phyloP scores from a whole-genome alignment of 192 early-diverging fungal genomes.

The Backusella sp. region DNA sequence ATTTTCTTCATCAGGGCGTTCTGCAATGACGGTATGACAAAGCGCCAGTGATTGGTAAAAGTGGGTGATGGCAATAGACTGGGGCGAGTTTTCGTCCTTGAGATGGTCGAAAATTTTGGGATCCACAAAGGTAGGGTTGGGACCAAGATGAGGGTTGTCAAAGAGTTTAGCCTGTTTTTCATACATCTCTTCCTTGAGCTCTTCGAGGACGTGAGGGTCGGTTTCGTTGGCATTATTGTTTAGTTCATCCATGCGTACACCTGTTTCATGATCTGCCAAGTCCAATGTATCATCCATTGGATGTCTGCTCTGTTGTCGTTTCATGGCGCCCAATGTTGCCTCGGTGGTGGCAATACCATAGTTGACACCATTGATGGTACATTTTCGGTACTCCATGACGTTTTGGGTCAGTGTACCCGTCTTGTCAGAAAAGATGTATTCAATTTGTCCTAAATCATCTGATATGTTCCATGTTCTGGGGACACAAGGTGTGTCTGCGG shows the following conservation, averaged over 20 bases:
- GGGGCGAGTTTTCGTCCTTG: conserved; percentile 42
- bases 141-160: conserved; percentile 60
- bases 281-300: not conserved
- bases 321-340: conserved; percentile 39
- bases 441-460: conserved; percentile 93
- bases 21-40: conserved; percentile 86
- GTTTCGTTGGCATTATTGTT: conserved; percentile 26
- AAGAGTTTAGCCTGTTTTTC: conserved; percentile 54
- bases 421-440: conserved; percentile 97
- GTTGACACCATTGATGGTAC: conserved; percentile 80
- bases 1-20: conserved; percentile 35
- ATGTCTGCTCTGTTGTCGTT: conserved; percentile 25
- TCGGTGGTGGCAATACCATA: conserved; percentile 74
- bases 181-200: conserved; percentile 52
- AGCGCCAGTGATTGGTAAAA: conserved; percentile 85
- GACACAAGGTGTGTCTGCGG: conserved; percentile 72
- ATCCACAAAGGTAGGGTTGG: conserved; percentile 71
- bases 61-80: conserved; percentile 63
- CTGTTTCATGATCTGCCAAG: conserved; percentile 25
- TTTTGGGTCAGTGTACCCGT: conserved; percentile 96
- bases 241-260: not conserved
- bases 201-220: conserved; percentile 34
- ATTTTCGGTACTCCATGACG: conserved; percentile 93
- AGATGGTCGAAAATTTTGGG: conserved; percentile 65
- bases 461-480: conserved; percentile 89